Evolutionary conservation across 2,329 filamentous ascomycete genomes (phyloP).

Genomic region (Colletotrichum sp.): DNA sequence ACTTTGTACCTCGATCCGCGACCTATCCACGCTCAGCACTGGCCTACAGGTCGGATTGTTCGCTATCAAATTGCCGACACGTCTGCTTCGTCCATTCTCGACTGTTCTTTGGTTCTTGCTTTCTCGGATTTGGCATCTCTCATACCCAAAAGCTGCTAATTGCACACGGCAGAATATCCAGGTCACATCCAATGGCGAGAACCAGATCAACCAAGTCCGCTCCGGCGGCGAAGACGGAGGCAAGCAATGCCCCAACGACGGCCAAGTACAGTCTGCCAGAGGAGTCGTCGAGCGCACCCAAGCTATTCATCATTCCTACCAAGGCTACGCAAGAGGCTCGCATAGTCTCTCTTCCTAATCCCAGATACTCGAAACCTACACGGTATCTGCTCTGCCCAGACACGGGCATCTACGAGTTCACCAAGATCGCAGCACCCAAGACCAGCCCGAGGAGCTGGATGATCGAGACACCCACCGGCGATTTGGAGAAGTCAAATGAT

Average conservation of each 20-base stretch:
- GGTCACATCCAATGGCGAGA: conserved; percentile 47
- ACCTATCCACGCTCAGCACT: not conserved
- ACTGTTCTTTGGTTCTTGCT: not conserved
- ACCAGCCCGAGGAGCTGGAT: conserved; percentile 67
- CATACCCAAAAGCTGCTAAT: not conserved
- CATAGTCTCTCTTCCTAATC: conserved; percentile 65
- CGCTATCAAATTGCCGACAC: not conserved
- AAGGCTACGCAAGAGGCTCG: conserved; percentile 57
- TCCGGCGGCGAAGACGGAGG: conserved; percentile 35
- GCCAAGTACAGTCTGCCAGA: conserved; percentile 45
- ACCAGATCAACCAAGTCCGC: conserved; percentile 50
- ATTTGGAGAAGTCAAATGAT: conserved; percentile 22
- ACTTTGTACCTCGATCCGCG: not conserved
- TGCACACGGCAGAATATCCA: not conserved
- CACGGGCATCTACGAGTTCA: conserved; percentile 70
- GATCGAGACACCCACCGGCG: conserved; percentile 42
- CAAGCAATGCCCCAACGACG: conserved; percentile 28
- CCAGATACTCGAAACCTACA: conserved; percentile 57
- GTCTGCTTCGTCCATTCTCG: not conserved
- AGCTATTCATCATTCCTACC: conserved; percentile 67
- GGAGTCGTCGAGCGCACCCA: conserved; percentile 49
- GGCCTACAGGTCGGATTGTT: not conserved
- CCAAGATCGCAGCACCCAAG: conserved; percentile 57
- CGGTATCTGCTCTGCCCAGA: conserved; percentile 68
- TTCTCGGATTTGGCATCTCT: not conserved